Conservation (phyloP, 306 rosid genomes). For the Hippophae tibetana region DNA sequence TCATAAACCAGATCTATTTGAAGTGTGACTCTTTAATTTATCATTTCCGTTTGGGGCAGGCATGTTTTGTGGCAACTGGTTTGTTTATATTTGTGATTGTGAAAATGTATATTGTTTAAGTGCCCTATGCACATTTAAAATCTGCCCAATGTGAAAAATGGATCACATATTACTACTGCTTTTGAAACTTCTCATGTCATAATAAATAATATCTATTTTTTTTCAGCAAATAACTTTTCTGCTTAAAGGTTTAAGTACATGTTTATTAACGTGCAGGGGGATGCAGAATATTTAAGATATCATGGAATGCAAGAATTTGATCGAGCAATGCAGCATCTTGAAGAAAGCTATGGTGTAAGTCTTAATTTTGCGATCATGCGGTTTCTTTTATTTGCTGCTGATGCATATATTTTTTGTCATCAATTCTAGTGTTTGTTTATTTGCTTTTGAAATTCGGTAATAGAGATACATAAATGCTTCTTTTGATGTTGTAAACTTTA, state of each 20-base stretch:
- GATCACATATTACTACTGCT: neutral
- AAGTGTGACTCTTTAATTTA: no score
- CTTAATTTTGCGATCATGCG: neutral
- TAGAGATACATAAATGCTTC: no score
- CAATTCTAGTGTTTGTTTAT: neutral
- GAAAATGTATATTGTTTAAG: no score
- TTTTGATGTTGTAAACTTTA: no score
- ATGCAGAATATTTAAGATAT: slow-evolving; percentile 71
- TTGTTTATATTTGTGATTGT: no score
- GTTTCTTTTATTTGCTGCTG: slow-evolving; percentile 1
- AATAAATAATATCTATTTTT: neutral
- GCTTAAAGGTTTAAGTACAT: neutral
- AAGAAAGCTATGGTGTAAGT: slow-evolving; percentile 83
- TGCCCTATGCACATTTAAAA: no score
- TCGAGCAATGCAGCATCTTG: slow-evolving; percentile 92
- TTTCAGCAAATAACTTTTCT: neutral
- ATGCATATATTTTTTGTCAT: no score
- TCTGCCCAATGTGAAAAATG: no score
- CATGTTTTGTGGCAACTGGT: no score
- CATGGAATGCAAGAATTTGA: slow-evolving; percentile 92
- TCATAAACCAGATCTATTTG: no score
- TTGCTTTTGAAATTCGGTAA: neutral
- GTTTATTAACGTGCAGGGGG: slow-evolving; percentile 49
- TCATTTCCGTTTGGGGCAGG: no score
- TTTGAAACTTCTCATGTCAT: slow-evolving; percentile 1